These are phyloP conservation scores for Ceratocystis eucalypticola DNA, from an alignment of 2,329 filamentous ascomycete species.

Conservation along the genomic window DNA sequence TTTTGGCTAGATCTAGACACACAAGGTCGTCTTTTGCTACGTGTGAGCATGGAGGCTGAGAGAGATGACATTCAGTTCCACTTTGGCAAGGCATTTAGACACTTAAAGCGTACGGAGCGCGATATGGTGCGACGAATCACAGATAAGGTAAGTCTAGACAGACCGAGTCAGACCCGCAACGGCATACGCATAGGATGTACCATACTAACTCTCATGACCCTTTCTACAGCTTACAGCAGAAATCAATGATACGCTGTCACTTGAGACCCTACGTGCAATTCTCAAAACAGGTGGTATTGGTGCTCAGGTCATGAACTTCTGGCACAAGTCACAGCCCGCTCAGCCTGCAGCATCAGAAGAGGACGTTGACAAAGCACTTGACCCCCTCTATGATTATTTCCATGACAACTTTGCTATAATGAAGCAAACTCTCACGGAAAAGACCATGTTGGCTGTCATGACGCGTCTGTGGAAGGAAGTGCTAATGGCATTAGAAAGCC, in stretches of 20 bases:
- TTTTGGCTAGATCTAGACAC: conserved; percentile 98
- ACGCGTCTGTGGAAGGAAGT: conserved; percentile 96
- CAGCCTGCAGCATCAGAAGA: conserved; percentile 47
- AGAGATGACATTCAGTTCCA: conserved; percentile 97
- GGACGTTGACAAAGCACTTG: conserved; percentile 69
- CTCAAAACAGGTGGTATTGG: conserved; percentile 56
- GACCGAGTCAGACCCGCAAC: background rate
- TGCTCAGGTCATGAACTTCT: conserved; percentile 58
- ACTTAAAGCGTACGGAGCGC: conserved; percentile 85
- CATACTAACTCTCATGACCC: background rate
- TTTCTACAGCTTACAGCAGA: conserved; percentile 66
- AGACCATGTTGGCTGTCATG: conserved; percentile 99
- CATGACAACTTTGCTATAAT: conserved; percentile 98
- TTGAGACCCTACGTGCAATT: conserved; percentile 61
- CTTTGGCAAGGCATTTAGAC: conserved; percentile 92
- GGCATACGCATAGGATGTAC: background rate
- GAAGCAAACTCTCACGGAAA: conserved; percentile 87
- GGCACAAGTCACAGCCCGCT: conserved; percentile 46
- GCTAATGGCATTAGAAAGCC: conserved; percentile 72
- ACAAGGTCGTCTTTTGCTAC: conserved; percentile 74
- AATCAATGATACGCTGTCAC: conserved; percentile 78
- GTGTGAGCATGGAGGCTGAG: conserved; percentile 97
- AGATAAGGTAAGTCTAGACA: conserved; percentile 56
- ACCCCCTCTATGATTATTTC: conserved; percentile 83
- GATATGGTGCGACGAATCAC: conserved; percentile 98